Evolutionary conservation across 2,329 filamentous ascomycete species (phyloP).

Genomic region (Elsinoe batatas): DNA sequence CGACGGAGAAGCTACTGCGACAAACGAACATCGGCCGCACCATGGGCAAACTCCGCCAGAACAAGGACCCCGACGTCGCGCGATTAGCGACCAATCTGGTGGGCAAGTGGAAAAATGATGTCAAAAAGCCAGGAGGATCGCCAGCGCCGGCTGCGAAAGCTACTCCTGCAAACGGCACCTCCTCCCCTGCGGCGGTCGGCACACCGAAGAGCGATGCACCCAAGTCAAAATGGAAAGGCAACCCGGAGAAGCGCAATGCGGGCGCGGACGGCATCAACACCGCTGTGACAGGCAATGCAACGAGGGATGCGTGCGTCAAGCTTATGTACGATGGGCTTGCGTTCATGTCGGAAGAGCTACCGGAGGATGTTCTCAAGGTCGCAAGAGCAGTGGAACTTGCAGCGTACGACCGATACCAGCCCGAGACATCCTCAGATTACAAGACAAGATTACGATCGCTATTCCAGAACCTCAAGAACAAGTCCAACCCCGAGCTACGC

Average conservation of each 20-base stretch:
- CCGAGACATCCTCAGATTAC: slow-evolving; percentile 64
- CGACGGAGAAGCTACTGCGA: slow-evolving; percentile 82
- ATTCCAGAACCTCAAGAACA: slow-evolving; percentile 91
- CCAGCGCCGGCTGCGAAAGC: slow-evolving; percentile 23
- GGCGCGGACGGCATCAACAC: slow-evolving; percentile 71
- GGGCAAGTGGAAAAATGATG: slow-evolving; percentile 72
- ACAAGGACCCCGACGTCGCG: slow-evolving; percentile 65
- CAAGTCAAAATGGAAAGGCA: slow-evolving; percentile 43
- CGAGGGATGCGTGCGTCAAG: slow-evolving; percentile 76
- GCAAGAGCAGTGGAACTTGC: slow-evolving; percentile 68
- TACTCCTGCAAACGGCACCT: slow-evolving; percentile 33
- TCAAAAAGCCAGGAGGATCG: slow-evolving; percentile 41
- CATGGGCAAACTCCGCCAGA: slow-evolving; percentile 74
- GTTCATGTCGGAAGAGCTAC: slow-evolving; percentile 50
- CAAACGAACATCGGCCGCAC: slow-evolving; percentile 85
- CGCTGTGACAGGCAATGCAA: slow-evolving; percentile 61
- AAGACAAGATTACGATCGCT: slow-evolving; percentile 82
- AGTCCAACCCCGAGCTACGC: slow-evolving; percentile 70
- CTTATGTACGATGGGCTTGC: slow-evolving; percentile 91
- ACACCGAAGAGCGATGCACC: slow-evolving; percentile 37
- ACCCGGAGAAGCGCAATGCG: slow-evolving; percentile 69
- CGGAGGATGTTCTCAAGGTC: slow-evolving; percentile 56
- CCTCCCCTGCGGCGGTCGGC: slow-evolving; percentile 35
- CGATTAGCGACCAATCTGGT: slow-evolving; percentile 73
- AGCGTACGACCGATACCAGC: slow-evolving; percentile 59